phyloP scores from a whole-genome alignment of 2,329 filamentous ascomycete genomes.

The Talaromyces sp. region DNA sequence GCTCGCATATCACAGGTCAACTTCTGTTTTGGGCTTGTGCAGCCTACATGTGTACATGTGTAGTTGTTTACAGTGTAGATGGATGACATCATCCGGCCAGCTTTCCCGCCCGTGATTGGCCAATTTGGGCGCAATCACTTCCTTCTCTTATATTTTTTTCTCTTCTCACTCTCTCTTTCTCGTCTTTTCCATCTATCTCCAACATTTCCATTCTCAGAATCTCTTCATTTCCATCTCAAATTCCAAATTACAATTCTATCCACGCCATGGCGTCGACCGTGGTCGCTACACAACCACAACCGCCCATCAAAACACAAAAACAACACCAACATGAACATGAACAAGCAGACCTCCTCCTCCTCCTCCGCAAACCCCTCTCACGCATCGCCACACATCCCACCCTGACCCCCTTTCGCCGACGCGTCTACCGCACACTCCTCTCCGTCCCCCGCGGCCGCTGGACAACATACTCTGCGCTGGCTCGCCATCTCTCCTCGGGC shows the following conservation, averaged over 20 bases:
- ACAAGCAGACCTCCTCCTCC: background rate
- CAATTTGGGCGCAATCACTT: constrained; percentile 32
- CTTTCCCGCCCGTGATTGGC: constrained; percentile 16
- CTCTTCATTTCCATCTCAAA: background rate
- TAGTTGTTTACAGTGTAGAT: too few species aligned
- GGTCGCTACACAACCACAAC: background rate
- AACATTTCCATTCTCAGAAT: background rate
- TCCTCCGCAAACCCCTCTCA: constrained; percentile 24
- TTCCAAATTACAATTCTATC: background rate
- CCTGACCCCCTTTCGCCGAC: constrained; percentile 46
- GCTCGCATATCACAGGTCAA: too few species aligned
- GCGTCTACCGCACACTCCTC: constrained; percentile 64
- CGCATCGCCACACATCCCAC: constrained; percentile 39
- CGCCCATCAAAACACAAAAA: background rate
- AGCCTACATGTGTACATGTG: background rate
- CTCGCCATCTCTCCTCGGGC: constrained; percentile 61
- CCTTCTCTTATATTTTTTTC: constrained; percentile 35
- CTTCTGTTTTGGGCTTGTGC: background rate
- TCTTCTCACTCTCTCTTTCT: background rate
- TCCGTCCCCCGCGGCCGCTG: constrained; percentile 71
- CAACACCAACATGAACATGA: background rate
- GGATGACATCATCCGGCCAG: background rate
- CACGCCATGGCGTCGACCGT: background rate
- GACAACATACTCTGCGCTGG: constrained; percentile 71
- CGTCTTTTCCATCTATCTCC: background rate